Percentiles rank a stretch among this genome's conserved stretches.
Conservation (phyloP, 768 basidiomycete species). For the Lactarius vividus region DNA sequence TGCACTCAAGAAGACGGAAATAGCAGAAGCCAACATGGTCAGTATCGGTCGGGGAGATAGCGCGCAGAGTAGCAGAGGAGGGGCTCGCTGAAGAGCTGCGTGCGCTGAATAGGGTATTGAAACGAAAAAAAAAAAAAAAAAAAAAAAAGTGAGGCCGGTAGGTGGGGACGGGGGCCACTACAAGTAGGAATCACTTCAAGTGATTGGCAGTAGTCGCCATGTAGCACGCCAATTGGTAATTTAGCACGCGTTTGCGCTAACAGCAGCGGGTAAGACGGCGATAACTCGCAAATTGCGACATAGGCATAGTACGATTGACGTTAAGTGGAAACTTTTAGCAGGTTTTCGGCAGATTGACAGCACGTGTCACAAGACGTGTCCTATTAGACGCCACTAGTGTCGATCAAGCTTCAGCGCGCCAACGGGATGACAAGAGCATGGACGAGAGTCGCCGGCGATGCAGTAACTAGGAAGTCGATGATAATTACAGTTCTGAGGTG, state of each 20-base stretch:
- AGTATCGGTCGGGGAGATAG: not conserved
- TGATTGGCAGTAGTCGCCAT: too few relatives aligned
- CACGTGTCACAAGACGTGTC: not conserved
- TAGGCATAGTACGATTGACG: too few relatives aligned
- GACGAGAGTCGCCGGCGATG: not conserved
- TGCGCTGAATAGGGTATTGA: not conserved
- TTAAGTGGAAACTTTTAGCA: too few relatives aligned
- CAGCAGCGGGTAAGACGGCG: too few relatives aligned
- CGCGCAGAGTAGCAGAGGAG: not conserved
- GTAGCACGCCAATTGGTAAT: too few relatives aligned
- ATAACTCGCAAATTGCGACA: too few relatives aligned
- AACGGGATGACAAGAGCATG: not conserved
- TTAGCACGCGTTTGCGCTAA: too few relatives aligned
- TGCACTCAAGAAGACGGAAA: slow-evolving; percentile 34
- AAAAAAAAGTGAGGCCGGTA: too few relatives aligned
- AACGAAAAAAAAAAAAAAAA: not conserved
- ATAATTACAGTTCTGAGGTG: too few relatives aligned
- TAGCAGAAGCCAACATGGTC: slow-evolving; percentile 26
- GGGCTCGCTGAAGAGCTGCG: not conserved
- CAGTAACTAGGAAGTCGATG: not conserved
- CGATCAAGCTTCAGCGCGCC: not conserved
- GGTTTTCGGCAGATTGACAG: not conserved
- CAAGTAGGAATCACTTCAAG: too few relatives aligned
- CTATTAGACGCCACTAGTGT: not conserved
- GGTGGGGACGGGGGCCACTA: too few relatives aligned